Base-by-base conservation (phyloP, 352 stramenopile genomes). In the Pythium vanterpoolii region DNA sequence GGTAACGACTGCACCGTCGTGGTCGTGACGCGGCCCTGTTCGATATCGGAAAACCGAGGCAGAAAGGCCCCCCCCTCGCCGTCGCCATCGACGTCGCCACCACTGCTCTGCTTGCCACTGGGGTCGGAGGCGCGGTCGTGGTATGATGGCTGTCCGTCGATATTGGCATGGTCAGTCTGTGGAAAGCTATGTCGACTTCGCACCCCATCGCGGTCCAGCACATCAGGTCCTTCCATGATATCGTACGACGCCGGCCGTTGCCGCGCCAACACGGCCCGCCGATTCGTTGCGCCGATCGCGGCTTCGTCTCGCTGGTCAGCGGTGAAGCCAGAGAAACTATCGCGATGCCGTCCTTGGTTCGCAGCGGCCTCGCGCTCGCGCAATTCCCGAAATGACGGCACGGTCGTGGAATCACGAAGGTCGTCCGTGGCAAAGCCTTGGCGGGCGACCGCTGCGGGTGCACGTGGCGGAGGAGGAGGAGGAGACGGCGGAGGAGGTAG, bases 371-470 rank as follows among this genome's bases (percentile, higher is more conserved):
- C 61, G 18, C 57, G 44, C 60, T 89, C 74, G 4, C 79, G 76
- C 21, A 88, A 56, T 33, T 74, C 68, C 8, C 79, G 76, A 43
- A 89, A 89, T 6, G 81, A 90, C 14, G 79, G 82, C 19, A 93
- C 66, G n/a, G 23, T 36, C 10, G 33, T 59, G 13, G 71, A 69
- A 11, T 67, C 55, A 21, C 46, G 43, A 24, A 23, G 28, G 5
- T 56, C 31, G 1, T 49, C 51, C 11, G 36, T 18, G n/a, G 40
- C 24, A 46, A 60, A 60, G n/a, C 53, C 53, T 18, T 66, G 40
- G 19, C 28, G 60, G 4, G 23, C 38, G 5, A 42, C 34, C 13
- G 34, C 13, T 23, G 36, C 19, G 16, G 24, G 21, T 13, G 11
- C 33, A 10, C 23, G 33, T 33, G 27, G 26, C 27, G 61, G 58